phyloP scores from a whole-genome alignment of 202 grass and related monocot species.

The Alloteropsis angusta region DNA sequence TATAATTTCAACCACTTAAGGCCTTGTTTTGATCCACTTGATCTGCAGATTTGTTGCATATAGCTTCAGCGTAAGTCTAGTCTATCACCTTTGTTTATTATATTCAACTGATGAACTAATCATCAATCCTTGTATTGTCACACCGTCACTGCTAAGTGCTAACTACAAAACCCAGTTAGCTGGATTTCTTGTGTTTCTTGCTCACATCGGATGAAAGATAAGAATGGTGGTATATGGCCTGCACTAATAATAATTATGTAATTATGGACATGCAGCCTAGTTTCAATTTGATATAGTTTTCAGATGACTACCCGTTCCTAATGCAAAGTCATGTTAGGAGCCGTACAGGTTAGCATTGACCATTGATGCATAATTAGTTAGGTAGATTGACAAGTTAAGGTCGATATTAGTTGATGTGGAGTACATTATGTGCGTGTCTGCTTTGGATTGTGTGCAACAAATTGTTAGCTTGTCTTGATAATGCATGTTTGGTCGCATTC shows the following conservation, averaged over 20 bases:
- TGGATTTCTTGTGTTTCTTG: background rate
- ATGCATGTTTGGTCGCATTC: background rate
- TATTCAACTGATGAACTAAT: background rate
- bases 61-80: background rate
- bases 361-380: too few relatives aligned
- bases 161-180: background rate
- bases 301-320: too few relatives aligned
- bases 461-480: background rate
- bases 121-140: background rate
- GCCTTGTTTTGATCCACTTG: background rate
- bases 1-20: background rate
- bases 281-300: too few relatives aligned
- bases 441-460: background rate
- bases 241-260: too few relatives aligned
- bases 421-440: background rate
- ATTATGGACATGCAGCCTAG: too few relatives aligned
- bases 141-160: background rate
- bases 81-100: background rate
- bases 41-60: background rate
- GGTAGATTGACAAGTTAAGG: background rate
- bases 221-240: too few relatives aligned
- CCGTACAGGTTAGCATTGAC: too few relatives aligned
- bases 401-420: background rate
- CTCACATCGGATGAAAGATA: background rate
- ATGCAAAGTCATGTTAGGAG: too few relatives aligned